Evolutionary conservation across 495 filamentous ascomycete species (phyloP).

Genomic region (Saxispiralis lemnorum): DNA sequence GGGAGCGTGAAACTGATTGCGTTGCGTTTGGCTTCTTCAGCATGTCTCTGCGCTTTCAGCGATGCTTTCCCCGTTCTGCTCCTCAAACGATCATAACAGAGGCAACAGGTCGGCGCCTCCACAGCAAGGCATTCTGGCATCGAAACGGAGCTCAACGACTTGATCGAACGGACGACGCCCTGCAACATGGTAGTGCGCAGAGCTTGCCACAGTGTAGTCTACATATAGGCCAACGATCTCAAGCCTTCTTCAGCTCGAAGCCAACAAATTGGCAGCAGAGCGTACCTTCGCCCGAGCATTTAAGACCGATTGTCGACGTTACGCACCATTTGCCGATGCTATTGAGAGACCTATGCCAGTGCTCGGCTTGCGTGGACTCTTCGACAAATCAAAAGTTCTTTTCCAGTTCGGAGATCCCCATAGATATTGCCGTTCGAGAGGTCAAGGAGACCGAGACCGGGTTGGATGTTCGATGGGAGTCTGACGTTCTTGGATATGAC

Average conservation of each 20-base stretch:
- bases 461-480: conserved; percentile 42
- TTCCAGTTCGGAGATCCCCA: conserved; percentile 52
- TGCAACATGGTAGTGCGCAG: too few relatives aligned
- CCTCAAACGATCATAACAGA: too few relatives aligned
- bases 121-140: too few relatives aligned
- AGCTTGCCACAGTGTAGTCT: too few relatives aligned
- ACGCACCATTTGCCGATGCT: conserved; percentile 24
- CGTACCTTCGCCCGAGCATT: neutral
- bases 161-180: too few relatives aligned
- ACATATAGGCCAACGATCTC: neutral
- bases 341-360: conserved; percentile 64
- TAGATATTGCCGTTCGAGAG: conserved; percentile 27
- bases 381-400: conserved; percentile 72
- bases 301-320: neutral
- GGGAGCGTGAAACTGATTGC: too few relatives aligned
- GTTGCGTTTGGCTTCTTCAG: too few relatives aligned
- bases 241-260: conserved; percentile 6
- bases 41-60: too few relatives aligned
- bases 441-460: conserved; percentile 21
- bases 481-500: conserved; percentile 35
- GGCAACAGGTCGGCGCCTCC: too few relatives aligned
- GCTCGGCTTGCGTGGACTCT: conserved; percentile 52
- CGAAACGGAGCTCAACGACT: too few relatives aligned
- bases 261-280: too few relatives aligned
- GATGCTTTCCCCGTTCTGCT: too few relatives aligned